Evolutionary conservation across 1,139 yeast species (phyloP).

Genomic region (Torulaspora pretoriensis): DNA sequence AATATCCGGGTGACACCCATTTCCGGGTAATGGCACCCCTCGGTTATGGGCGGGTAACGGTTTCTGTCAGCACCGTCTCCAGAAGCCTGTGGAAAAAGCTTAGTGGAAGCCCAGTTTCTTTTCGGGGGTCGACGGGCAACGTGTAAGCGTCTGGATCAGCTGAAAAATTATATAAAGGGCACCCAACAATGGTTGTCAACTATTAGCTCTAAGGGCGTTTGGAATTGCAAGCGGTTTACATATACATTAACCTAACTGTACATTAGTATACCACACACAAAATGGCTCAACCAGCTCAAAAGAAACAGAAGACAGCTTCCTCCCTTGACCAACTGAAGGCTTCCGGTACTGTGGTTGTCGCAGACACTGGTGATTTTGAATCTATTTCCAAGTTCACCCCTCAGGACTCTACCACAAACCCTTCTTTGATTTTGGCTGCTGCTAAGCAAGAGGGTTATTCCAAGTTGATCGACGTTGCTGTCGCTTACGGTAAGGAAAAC

Average conservation of each 20-base stretch:
- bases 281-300: slow-evolving; percentile 35
- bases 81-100: background rate
- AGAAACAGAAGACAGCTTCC: slow-evolving; percentile 48
- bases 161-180: slow-evolving; percentile 1
- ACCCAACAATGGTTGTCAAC: background rate
- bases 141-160: background rate
- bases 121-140: slow-evolving; percentile 1
- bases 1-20: too few relatives aligned
- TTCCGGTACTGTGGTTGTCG: slow-evolving; percentile 91
- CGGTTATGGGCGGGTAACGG: too few relatives aligned
- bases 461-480: slow-evolving; percentile 83
- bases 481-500: slow-evolving; percentile 69
- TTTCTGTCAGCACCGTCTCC: too few relatives aligned
- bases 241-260: background rate
- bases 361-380: slow-evolving; percentile 99
- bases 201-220: background rate
- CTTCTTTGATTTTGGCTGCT: slow-evolving; percentile 95
- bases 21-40: too few relatives aligned
- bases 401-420: slow-evolving; percentile 99
- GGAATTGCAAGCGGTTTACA: background rate
- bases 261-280: slow-evolving; percentile 5
- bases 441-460: slow-evolving; percentile 87
- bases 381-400: slow-evolving; percentile 97
- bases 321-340: slow-evolving; percentile 92
- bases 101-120: slow-evolving; percentile 2